These are phyloP conservation scores for Vitis cinerea DNA, from an alignment of 164 flowering plant genomes.

Conservation along the genomic window DNA sequence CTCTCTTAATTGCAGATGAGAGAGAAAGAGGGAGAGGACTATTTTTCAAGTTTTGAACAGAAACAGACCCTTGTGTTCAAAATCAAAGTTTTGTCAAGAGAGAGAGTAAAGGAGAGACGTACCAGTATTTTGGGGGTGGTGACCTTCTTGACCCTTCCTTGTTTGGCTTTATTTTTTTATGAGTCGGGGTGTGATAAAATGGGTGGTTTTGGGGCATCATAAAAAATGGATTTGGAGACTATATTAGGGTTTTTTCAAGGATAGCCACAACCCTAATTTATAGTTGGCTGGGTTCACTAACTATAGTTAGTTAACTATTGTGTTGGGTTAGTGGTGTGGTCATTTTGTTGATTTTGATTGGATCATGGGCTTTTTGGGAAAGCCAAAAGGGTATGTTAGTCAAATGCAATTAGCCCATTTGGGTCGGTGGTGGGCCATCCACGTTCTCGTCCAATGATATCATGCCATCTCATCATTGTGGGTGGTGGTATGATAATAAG, in stretches of 20 bases:
- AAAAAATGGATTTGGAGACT: background rate
- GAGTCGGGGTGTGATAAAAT: too few species aligned
- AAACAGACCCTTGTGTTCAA: slow-evolving; percentile 14
- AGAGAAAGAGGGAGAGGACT: slow-evolving; percentile 2
- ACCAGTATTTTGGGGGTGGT: slow-evolving; percentile 12
- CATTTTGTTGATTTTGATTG: background rate
- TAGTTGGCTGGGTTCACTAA: slow-evolving; percentile 10
- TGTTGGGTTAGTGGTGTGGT: slow-evolving; percentile 11
- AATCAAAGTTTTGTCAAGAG: slow-evolving; percentile 7
- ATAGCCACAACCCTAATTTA: slow-evolving; percentile 2
- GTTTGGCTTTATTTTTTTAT: too few species aligned
- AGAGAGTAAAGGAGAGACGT: slow-evolving; percentile 12
- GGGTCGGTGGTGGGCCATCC: too few species aligned
- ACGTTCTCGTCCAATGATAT: too few species aligned
- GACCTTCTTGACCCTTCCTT: background rate
- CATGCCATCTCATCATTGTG: too few species aligned
- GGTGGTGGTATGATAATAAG: too few species aligned
- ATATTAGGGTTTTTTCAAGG: slow-evolving; percentile 8
- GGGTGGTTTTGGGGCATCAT: too few species aligned
- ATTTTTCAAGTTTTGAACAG: slow-evolving; percentile 13
- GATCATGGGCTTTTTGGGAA: background rate
- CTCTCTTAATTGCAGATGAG: slow-evolving; percentile 12
- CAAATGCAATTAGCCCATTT: too few species aligned
- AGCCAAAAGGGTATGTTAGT: background rate
- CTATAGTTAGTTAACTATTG: slow-evolving; percentile 25